Conservation (phyloP, 2,329 filamentous ascomycete species). For the Cercospora sojina region DNA sequence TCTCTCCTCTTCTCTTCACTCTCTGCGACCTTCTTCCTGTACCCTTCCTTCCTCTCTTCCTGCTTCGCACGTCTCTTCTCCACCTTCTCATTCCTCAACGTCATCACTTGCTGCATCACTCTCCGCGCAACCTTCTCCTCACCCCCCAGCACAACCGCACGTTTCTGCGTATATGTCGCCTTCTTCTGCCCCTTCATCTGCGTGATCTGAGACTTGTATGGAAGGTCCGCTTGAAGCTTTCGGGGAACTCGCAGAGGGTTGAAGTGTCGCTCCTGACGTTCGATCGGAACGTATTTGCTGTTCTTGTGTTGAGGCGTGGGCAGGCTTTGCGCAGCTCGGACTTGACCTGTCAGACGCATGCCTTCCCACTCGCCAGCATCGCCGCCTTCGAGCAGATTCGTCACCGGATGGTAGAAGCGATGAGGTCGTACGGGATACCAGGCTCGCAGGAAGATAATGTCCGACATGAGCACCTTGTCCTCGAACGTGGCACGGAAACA, state of each 20-base stretch:
- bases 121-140: conserved; percentile 89
- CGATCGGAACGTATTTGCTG: conserved; percentile 72
- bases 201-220: conserved; percentile 88
- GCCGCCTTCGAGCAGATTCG: conserved; percentile 73
- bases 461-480: conserved; percentile 95
- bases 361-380: conserved; percentile 65
- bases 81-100: conserved; percentile 84
- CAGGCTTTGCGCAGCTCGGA: conserved; percentile 73
- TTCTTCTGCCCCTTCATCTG: conserved; percentile 76
- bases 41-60: conserved; percentile 77
- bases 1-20: conserved; percentile 80
- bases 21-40: conserved; percentile 79
- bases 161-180: conserved; percentile 89
- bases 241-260: conserved; percentile 70
- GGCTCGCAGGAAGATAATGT: conserved; percentile 92
- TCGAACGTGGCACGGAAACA: conserved; percentile 97
- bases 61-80: conserved; percentile 82
- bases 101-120: conserved; percentile 89
- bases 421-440: conserved; percentile 97
- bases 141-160: conserved; percentile 75
- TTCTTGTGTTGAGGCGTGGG: conserved; percentile 78
- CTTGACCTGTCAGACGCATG: conserved; percentile 92
- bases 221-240: conserved; percentile 76
- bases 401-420: conserved; percentile 95
- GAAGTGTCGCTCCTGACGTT: conserved; percentile 52